Base-by-base conservation (phyloP, 768 basidiomycete species). In the Leucocoprinus sp. region DNA sequence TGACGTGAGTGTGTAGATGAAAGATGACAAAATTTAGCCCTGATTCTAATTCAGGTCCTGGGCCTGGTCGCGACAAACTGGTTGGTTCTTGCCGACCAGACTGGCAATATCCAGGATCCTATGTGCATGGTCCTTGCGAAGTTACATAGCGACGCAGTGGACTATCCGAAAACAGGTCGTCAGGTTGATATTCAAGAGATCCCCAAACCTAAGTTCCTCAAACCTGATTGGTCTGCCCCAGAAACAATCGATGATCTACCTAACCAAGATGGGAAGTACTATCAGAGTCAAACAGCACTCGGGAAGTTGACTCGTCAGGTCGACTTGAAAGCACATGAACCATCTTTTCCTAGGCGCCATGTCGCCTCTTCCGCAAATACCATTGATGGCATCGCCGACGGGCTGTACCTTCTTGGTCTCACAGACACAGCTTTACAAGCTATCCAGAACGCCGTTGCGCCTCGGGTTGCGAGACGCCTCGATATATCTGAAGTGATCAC, bases 211-310 rank as follows among this genome's bases (percentile, higher is more conserved):
- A 60, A 61, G n/a, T 54, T 51, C 33, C 44, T 29, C 45, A 70
- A 56, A 50, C 82, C 81, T 2, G 81, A 84, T 55, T 83, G 81
- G 80, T 64, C 67, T 54, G 80, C 77, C 3, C 78, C 76, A 12
- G 81, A 84, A 58, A 78, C 70, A 0, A 55, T 70, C 12, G 60
- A 64, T 8, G 12, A 21, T 15, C 12, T 15, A 54, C 52, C 7
- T 51, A 64, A 44, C 53, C 60, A 18, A 12, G 59, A 62, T 6
- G 57, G 61, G 9, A 57, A 61, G 23, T 78, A 67, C 58, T 85
- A 85, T 52, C 21, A 52, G 41, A 84, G 82, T 53, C 8, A 56
- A 2, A 59, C 67, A 18, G 78, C 79, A 0, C 75, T 86, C 28
- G 84, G 84, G 4, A 59, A 62, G 42, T 68, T 86, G 15, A 84